These are phyloP conservation scores for Rhizopogon vulgaris DNA, from an alignment of 768 basidiomycete genomes.

Conservation along the genomic window DNA sequence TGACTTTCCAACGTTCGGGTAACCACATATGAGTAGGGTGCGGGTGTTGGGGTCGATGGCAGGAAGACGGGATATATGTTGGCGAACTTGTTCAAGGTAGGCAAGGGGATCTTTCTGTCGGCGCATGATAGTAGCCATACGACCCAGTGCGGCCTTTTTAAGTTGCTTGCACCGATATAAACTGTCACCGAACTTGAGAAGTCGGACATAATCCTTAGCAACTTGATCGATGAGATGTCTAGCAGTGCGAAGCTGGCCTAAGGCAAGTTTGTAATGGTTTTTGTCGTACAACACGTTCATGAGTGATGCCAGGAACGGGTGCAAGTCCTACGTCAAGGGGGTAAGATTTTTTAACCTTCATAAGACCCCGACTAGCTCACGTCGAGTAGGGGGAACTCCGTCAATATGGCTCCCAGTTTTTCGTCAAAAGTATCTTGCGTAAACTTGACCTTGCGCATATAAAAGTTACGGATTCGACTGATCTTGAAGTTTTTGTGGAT, in stretches of 20 bases:
- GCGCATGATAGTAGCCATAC: slow-evolving; percentile 99
- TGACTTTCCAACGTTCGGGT: slow-evolving; percentile 99
- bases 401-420: slow-evolving; percentile 86
- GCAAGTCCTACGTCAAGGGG: slow-evolving; percentile 59
- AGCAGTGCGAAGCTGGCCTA: slow-evolving; percentile 94
- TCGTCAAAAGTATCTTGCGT: slow-evolving; percentile 96
- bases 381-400: slow-evolving; percentile 96
- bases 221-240: slow-evolving; percentile 96
- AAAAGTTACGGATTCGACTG: slow-evolving; percentile 94
- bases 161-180: slow-evolving; percentile 98
- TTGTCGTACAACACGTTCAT: slow-evolving; percentile 99
- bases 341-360: slow-evolving; percentile 3
- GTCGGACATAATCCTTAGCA: slow-evolving; percentile 92
- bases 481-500: slow-evolving; percentile 99
- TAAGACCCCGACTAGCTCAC: slow-evolving; percentile 42
- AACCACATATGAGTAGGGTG: slow-evolving; percentile 95
- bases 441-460: slow-evolving; percentile 99
- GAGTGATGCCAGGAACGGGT: slow-evolving; percentile 91
- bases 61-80: slow-evolving; percentile 97
- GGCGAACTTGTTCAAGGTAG: slow-evolving; percentile 97
- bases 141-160: slow-evolving; percentile 94
- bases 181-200: slow-evolving; percentile 97
- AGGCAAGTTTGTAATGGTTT: slow-evolving; percentile 98
- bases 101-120: slow-evolving; percentile 98
- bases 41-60: slow-evolving; percentile 98